Base-by-base conservation (phyloP, 2,329 filamentous ascomycete species). In the Clonostachys chloroleuca region DNA sequence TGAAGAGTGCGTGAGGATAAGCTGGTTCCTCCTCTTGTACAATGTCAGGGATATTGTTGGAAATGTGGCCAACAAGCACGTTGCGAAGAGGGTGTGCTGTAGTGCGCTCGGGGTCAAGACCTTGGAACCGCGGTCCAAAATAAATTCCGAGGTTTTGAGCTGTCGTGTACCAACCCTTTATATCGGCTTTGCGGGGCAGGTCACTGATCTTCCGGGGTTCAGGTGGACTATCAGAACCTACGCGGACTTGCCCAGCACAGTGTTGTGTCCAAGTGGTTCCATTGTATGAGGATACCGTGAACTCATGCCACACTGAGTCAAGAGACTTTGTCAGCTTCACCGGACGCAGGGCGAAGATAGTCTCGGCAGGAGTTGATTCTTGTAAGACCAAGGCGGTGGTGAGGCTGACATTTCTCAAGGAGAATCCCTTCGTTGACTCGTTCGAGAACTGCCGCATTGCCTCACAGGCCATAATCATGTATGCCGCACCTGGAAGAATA, bases 401-500 rank as follows among this genome's bases (percentile, higher is more conserved):
- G 40, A 42, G 8, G 37, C n/a, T 12, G 37, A 42, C 24, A 33
- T 34, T 34, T 34, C 37, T 24, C 10, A 44, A 12, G 9, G 24
- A 30, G 24, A 30, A 30, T 12, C 14, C 42, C 6, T 42, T 42
- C 30, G 39, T 40, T 12, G 40, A 5, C 24, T 24, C 17, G 17
- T 18, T 36, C 5, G 10, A 33, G 35, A 49, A 24, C 33, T 49
- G 47, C 2, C 44, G 33, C 7, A 46, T 40, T 13, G 48, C 48
- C 34, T 50, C 48, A 13, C 37, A 42, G 8, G 59, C 64, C 56
- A 70, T 67, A 12, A 57, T 53, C 2, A 70, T 30, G 46, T 67
- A 72, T 0, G 57, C 65, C 3, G 69, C 63, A 5, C 46, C 59
- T 0, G 71, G 70, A 43, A 69, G 70, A 2, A 73, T 50, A 14